These are phyloP conservation scores for Zygoascus flipseniorum DNA, from an alignment of 805 yeast genomes.

Conservation along the genomic window DNA sequence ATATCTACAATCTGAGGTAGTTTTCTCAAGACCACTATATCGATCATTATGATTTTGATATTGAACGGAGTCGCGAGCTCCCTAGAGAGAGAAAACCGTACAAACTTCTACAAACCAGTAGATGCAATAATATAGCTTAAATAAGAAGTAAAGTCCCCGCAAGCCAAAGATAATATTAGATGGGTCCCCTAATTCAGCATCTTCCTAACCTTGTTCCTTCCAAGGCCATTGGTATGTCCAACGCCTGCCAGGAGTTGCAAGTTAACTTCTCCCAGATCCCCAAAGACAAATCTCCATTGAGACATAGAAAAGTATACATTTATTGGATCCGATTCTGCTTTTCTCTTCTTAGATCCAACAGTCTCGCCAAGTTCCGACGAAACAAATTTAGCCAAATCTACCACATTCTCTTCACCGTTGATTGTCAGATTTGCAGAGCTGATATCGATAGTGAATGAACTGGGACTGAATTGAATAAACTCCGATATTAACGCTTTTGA, in stretches of 20 bases:
- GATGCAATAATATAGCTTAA: too few relatives aligned
- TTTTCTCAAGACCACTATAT: too few relatives aligned
- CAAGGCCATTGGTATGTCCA: background rate
- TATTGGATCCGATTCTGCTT: background rate
- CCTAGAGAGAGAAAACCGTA: too few relatives aligned
- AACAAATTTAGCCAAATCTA: background rate
- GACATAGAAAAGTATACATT: conserved; percentile 6
- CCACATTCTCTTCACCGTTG: background rate
- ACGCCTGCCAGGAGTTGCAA: conserved; percentile 6
- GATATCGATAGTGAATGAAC: background rate
- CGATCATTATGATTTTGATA: too few relatives aligned
- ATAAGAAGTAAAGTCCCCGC: too few relatives aligned
- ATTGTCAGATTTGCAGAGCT: background rate
- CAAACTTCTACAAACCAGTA: too few relatives aligned
- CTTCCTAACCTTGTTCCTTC: background rate
- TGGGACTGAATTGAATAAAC: background rate
- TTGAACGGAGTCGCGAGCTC: too few relatives aligned
- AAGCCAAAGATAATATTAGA: too few relatives aligned
- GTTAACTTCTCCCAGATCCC: background rate
- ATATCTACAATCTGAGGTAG: too few relatives aligned
- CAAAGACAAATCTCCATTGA: conserved; percentile 10
- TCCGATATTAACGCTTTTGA: background rate
- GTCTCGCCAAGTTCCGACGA: background rate
- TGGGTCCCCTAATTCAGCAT: background rate
- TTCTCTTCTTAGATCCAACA: background rate